phyloP scores from a whole-genome alignment of 164 flowering plant genomes.

The Taxillus chinensis region DNA sequence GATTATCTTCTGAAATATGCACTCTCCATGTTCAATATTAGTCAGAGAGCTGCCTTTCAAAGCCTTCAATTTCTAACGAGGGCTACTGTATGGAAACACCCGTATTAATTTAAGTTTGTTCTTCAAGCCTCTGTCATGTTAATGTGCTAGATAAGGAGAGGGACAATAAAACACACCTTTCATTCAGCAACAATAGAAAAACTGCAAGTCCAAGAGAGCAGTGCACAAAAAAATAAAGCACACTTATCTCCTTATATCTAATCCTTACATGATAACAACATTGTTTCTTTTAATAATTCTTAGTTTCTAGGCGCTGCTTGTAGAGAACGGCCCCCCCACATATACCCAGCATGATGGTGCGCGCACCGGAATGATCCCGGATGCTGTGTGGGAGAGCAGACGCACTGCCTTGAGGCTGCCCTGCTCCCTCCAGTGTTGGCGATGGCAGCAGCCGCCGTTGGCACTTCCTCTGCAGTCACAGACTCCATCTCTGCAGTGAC shows the following conservation, averaged over 20 bases:
- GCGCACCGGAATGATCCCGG: conserved; percentile 57
- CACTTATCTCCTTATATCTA: neutral
- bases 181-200: no score
- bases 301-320: conserved; percentile 2
- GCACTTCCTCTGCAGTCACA: neutral
- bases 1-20: no score
- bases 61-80: no score
- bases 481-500: no score
- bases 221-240: neutral
- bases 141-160: no score
- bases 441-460: neutral
- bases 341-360: conserved; percentile 33
- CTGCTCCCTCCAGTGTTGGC: conserved; percentile 5
- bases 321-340: conserved; percentile 17
- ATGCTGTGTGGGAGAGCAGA: conserved; percentile 55
- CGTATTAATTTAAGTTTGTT: no score
- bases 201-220: neutral
- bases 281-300: neutral
- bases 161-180: no score
- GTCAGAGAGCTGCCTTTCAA: no score
- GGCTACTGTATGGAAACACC: no score
- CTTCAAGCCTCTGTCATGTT: no score
- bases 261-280: neutral
- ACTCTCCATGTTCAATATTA: no score
- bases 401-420: conserved; percentile 20